Base-by-base conservation (phyloP, 1,139 yeast genomes). In the Yamadazyma pseudoaaseri region DNA sequence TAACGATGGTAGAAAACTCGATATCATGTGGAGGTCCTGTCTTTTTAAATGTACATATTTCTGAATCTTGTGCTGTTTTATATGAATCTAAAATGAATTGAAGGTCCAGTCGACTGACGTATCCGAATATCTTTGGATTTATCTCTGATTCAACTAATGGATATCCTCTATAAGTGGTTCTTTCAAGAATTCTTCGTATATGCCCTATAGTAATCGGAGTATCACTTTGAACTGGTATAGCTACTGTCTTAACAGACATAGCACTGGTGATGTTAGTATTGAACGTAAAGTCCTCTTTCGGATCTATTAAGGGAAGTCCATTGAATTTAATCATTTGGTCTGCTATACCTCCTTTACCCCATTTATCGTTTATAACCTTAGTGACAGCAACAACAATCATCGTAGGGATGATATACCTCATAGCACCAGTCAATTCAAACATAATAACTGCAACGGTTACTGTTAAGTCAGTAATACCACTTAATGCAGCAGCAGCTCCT, bases 381-480 rank as follows among this genome's bases (percentile, higher is more conserved):
- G 98, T 89, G n/a, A 84, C 76, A 1, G 96, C 92, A 1, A 94
- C 96, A 0, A 87, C 95, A 33, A 94, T 84, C 98, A 92, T 92
- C 0, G 95, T 87, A 1, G 97, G 98, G 18, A 92, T 73, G 33
- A 92, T 86, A 53, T 86, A 90, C 31, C 86, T 77, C 33, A 89
- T 68, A 1, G 97, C 97, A 15, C 97, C 97, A 0, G 97, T 92
- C 34, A 92, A 67, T 58, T 94, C 99, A 62, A 92, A 89, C 92
- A 94, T 85, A 28, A 94, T 84, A 6, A 94, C 92, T 1, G 89
- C 98, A 8, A 92, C 95, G 0, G 97, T 82, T 3, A 92, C 85
- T 0, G 97, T 89, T 43, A 94, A 65, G 47, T 92, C 86, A 0
- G 98, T 92, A 14, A 89, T 87, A 3, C 98, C 98, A 54, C 95